Conservation (phyloP, 805 yeast species). For the Jamesozyma lodderae region DNA sequence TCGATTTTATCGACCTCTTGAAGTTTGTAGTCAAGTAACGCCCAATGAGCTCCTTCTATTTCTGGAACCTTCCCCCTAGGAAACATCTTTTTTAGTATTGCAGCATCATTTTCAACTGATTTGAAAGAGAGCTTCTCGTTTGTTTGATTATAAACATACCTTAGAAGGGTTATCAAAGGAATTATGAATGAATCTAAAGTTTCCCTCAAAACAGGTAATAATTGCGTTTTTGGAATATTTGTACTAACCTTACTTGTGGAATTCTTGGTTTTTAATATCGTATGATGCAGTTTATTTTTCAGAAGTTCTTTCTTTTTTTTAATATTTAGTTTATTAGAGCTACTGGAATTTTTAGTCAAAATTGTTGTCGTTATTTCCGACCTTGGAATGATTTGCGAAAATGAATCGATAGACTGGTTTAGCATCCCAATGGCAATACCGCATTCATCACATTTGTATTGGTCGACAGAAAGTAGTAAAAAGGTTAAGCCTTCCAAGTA, state of each 20-base stretch:
- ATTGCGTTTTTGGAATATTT: background rate
- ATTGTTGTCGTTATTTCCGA: conserved; percentile 10
- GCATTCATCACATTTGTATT: conserved; percentile 18
- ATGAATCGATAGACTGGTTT: conserved; percentile 13
- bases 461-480: conserved; percentile 24
- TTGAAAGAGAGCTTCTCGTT: conserved; percentile 25
- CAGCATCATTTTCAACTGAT: conserved; percentile 13
- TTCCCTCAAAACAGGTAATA: conserved; percentile 20
- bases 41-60: conserved; percentile 18
- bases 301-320: conserved; percentile 4
- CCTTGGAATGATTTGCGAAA: conserved; percentile 13
- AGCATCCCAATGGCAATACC: conserved; percentile 28
- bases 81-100: conserved; percentile 9
- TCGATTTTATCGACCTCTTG: conserved; percentile 1
- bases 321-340: conserved; percentile 1
- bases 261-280: conserved; percentile 1
- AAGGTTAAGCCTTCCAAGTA: conserved; percentile 21
- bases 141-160: conserved; percentile 23
- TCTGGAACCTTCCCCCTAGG: conserved; percentile 26
- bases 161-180: conserved; percentile 21
- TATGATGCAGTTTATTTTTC: conserved; percentile 6
- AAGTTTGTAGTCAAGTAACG: conserved; percentile 8
- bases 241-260: background rate
- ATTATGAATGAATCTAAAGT: conserved; percentile 22
- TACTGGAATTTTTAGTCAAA: conserved; percentile 1